Evolutionary conservation across 2,329 filamentous ascomycete genomes (phyloP).

Genomic region (Ampelomyces quisqualis): DNA sequence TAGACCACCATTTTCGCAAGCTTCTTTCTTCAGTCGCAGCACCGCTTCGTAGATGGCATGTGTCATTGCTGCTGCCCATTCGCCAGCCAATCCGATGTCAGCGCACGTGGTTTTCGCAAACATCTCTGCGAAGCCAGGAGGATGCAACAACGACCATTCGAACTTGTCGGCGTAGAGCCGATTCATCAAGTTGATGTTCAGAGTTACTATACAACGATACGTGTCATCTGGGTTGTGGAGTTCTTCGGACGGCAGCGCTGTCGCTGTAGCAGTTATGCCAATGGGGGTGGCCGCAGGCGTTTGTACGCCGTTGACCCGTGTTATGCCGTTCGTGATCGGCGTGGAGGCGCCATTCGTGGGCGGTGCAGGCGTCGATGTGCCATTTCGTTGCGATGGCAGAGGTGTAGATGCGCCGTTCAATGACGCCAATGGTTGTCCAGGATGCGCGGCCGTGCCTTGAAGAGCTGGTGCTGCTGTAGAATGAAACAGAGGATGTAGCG

Average conservation of each 20-base stretch:
- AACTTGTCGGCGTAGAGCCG: conserved; percentile 95
- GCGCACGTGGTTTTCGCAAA: conserved; percentile 93
- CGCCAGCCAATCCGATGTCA: conserved; percentile 82
- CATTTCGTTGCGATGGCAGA: conserved; percentile 28
- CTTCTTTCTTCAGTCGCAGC: conserved; percentile 89
- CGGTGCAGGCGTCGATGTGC: conserved; percentile 51
- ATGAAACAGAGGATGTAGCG: conserved; percentile 89
- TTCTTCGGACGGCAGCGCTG: conserved; percentile 64
- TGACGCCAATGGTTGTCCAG: conserved; percentile 47
- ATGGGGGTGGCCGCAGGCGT: conserved; percentile 52
- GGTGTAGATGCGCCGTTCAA: conserved; percentile 33
- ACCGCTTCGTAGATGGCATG: conserved; percentile 97
- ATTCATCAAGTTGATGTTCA: conserved; percentile 90
- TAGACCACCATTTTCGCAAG: conserved; percentile 85
- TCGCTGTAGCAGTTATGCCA: conserved; percentile 69
- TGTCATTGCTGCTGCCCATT: conserved; percentile 92
- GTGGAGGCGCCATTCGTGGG: conserved; percentile 58
- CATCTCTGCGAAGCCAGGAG: conserved; percentile 84
- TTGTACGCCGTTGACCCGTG: conserved; percentile 45
- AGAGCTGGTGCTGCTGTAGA: conserved; percentile 42
- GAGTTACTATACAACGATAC: conserved; percentile 86
- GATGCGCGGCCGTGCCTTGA: conserved; percentile 33
- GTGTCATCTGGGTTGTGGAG: conserved; percentile 89
- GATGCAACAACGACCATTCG: conserved; percentile 93
- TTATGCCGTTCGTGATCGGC: conserved; percentile 52